phyloP scores from a whole-genome alignment of 768 basidiomycete genomes.

The Tulasnella sp. region DNA sequence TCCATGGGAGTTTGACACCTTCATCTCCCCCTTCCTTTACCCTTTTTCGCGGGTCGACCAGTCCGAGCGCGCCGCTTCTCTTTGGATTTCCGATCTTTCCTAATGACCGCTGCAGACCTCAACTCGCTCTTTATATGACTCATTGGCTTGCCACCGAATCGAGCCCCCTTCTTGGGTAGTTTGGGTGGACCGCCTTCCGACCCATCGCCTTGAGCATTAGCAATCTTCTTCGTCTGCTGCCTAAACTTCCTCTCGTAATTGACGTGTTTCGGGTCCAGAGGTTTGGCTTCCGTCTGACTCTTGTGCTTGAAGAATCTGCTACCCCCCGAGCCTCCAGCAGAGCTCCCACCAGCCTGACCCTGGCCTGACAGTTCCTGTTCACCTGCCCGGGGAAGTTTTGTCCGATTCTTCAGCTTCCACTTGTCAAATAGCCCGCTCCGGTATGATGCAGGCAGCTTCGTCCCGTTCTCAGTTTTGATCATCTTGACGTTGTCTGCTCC shows the following conservation, averaged over 20 bases:
- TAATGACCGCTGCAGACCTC: conserved; percentile 78
- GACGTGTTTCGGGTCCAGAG: conserved; percentile 58
- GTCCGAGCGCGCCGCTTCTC: conserved; percentile 69
- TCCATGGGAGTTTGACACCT: neutral
- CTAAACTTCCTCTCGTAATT: conserved; percentile 67
- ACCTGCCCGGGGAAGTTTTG: conserved; percentile 69
- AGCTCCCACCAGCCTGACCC: conserved; percentile 22
- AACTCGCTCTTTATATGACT: conserved; percentile 69
- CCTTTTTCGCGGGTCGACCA: conserved; percentile 49
- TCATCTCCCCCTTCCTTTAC: conserved; percentile 33
- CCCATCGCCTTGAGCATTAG: conserved; percentile 18
- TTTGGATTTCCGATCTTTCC: conserved; percentile 52
- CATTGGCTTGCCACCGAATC: conserved; percentile 45
- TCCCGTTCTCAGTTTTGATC: conserved; percentile 85
- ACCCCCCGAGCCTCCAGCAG: conserved; percentile 25
- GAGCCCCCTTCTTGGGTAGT: conserved; percentile 25
- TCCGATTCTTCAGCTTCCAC: conserved; percentile 74
- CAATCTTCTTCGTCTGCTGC: conserved; percentile 44
- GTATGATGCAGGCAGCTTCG: conserved; percentile 81
- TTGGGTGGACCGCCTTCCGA: conserved; percentile 30
- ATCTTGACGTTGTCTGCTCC: conserved; percentile 92
- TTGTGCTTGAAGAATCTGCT: conserved; percentile 63
- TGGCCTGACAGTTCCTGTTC: conserved; percentile 50
- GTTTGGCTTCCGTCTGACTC: conserved; percentile 51
- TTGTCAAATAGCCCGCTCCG: conserved; percentile 90